These are phyloP conservation scores for Dissoconium aciculare DNA, from an alignment of 2,329 filamentous ascomycete species.

Conservation along the genomic window DNA sequence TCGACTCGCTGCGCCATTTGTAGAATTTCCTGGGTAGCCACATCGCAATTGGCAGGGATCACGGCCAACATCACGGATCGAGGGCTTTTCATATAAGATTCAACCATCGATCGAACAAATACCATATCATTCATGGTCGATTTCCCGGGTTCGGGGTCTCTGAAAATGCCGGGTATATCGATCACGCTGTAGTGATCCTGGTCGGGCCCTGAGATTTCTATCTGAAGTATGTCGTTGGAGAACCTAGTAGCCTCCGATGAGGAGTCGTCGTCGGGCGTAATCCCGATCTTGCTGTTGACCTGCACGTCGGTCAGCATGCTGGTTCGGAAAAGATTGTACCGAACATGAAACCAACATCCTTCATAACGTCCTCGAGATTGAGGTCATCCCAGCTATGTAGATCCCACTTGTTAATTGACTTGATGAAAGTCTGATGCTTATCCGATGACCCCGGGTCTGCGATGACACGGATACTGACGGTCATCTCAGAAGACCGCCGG, in stretches of 20 bases:
- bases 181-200: constrained; percentile 19
- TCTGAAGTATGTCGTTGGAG: constrained; percentile 18
- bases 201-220: constrained; percentile 19
- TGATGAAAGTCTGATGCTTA: constrained; percentile 2
- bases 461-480: background rate
- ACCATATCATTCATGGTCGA: constrained; percentile 26
- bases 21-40: constrained; percentile 34
- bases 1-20: constrained; percentile 26
- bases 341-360: constrained; percentile 1
- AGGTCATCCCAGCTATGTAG: background rate
- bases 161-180: constrained; percentile 22
- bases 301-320: background rate
- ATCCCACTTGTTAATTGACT: background rate
- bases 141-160: constrained; percentile 20
- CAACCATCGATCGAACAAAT: constrained; percentile 27
- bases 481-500: constrained; percentile 7
- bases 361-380: background rate
- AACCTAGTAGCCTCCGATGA: constrained; percentile 9
- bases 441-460: background rate
- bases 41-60: constrained; percentile 30
- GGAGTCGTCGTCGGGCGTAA: background rate
- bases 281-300: background rate
- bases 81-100: constrained; percentile 26
- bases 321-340: too few species aligned
- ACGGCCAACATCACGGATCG: constrained; percentile 32